A percentile compares a stretch with the other conserved stretches of the same genome.
Evolutionary conservation across 495 filamentous ascomycete species (phyloP).

Genomic region (Symbiotaphrina buchneri): DNA sequence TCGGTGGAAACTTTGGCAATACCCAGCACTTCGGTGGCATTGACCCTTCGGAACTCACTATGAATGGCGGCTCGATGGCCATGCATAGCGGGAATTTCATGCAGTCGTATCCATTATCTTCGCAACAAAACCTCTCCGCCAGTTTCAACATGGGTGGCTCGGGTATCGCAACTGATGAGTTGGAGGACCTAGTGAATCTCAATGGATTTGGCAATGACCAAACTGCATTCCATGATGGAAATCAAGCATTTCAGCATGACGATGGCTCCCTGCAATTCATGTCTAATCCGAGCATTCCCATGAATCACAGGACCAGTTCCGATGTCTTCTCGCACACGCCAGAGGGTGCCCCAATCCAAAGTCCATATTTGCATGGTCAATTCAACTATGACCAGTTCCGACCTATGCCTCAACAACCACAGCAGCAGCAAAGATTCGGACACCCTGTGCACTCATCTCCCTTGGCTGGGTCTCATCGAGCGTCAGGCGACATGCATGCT

Average conservation of each 20-base stretch:
- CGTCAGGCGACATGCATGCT: no score
- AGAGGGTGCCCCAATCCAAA: slow-evolving; percentile 69
- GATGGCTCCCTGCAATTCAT: no score
- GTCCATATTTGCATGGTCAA: slow-evolving; percentile 52
- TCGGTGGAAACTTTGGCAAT: slow-evolving; percentile 27
- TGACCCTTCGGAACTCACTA: slow-evolving; percentile 70
- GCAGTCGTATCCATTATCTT: slow-evolving; percentile 7
- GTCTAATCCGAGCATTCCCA: no score
- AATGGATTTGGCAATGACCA: slow-evolving; percentile 20
- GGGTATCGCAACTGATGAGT: slow-evolving; percentile 38
- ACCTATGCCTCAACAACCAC: slow-evolving; percentile 32
- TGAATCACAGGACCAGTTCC: slow-evolving; percentile 24
- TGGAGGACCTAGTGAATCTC: slow-evolving; percentile 27
- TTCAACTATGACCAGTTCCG: slow-evolving; percentile 54
- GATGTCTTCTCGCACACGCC: slow-evolving; percentile 66
- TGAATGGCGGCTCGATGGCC: slow-evolving; percentile 18
- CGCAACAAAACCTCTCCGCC: slow-evolving; percentile 8
- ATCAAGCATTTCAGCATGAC: no score
- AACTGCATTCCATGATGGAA: slow-evolving; percentile 20
- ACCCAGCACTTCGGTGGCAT: slow-evolving; percentile 43
- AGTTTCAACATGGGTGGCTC: slow-evolving; percentile 20
- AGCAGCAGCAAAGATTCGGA: no score
- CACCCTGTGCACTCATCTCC: no score
- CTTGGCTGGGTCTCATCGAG: no score
- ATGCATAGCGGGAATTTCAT: slow-evolving; percentile 9